Evolutionary conservation across 805 yeast species (phyloP).

Genomic region (Candida fluviatilis): DNA sequence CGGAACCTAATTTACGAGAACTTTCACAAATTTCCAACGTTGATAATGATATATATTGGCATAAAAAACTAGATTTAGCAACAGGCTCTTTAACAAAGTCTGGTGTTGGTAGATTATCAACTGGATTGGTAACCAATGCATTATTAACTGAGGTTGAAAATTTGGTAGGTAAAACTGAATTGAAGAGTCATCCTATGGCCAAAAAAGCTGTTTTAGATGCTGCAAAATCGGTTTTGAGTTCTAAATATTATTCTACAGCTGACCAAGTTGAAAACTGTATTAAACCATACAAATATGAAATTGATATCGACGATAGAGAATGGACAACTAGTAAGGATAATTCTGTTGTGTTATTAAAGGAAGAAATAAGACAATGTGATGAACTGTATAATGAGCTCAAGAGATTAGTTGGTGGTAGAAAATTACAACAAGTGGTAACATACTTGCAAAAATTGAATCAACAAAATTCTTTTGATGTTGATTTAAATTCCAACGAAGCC

Average conservation of each 20-base stretch:
- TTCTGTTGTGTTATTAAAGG: slow-evolving; percentile 66
- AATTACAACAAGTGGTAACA: slow-evolving; percentile 76
- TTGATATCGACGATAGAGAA: slow-evolving; percentile 93
- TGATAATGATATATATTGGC: slow-evolving; percentile 81
- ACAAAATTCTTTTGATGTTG: slow-evolving; percentile 26
- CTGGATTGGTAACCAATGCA: slow-evolving; percentile 77
- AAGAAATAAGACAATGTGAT: slow-evolving; percentile 82
- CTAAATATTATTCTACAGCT: slow-evolving; percentile 84
- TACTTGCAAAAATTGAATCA: slow-evolving; percentile 54
- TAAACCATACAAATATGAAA: slow-evolving; percentile 95
- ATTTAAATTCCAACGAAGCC: slow-evolving; percentile 57
- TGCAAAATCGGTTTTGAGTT: slow-evolving; percentile 70
- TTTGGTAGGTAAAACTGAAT: slow-evolving; percentile 67
- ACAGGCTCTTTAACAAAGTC: slow-evolving; percentile 78
- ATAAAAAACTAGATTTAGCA: slow-evolving; percentile 76
- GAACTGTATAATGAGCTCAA: slow-evolving; percentile 55
- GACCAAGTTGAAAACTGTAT: slow-evolving; percentile 98
- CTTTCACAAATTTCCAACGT: slow-evolving; percentile 46
- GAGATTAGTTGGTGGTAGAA: slow-evolving; percentile 75
- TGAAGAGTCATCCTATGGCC: slow-evolving; percentile 84
- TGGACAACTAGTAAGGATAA: slow-evolving; percentile 83
- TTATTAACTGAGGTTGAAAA: slow-evolving; percentile 72
- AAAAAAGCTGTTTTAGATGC: slow-evolving; percentile 79
- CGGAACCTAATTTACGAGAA: slow-evolving; percentile 50
- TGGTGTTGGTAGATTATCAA: slow-evolving; percentile 90